Evolutionary conservation across 305 asterid genomes (phyloP).

Genomic region (Fraxinus sp.): DNA sequence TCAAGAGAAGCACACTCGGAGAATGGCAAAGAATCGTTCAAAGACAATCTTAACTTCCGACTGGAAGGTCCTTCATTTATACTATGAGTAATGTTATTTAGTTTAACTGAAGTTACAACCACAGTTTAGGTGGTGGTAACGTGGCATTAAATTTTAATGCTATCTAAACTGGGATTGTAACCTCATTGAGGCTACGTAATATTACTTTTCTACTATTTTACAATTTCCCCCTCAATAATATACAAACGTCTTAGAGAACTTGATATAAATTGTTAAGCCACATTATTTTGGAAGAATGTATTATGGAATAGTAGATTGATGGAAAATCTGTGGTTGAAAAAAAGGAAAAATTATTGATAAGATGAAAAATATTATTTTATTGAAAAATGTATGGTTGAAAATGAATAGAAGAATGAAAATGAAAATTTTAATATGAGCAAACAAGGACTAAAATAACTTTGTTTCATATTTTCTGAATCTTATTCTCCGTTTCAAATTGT

Average conservation of each 20-base stretch:
- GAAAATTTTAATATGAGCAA: too few relatives aligned
- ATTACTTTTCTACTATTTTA: not conserved
- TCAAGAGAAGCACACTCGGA: not conserved
- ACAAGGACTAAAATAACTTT: not conserved
- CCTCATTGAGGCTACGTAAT: not conserved
- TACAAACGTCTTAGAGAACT: not conserved
- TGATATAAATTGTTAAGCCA: not conserved
- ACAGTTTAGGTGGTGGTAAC: not conserved
- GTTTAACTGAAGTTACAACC: not conserved
- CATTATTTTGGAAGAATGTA: too few relatives aligned
- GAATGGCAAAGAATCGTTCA: not conserved
- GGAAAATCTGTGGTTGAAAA: too few relatives aligned
- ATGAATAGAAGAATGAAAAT: too few relatives aligned
- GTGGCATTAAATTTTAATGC: not conserved
- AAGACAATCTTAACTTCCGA: not conserved
- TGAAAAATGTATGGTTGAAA: too few relatives aligned
- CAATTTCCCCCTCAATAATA: not conserved
- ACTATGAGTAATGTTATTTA: too few relatives aligned
- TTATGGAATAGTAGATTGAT: too few relatives aligned
- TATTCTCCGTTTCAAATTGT: too few relatives aligned
- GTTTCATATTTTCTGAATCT: not conserved
- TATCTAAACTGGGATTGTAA: not conserved
- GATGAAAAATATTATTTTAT: too few relatives aligned
- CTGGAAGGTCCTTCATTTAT: not conserved
- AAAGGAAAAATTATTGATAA: too few relatives aligned